These are phyloP conservation scores for Phytophthora cactorum DNA, from an alignment of 352 stramenopile species.

Conservation along the genomic window DNA sequence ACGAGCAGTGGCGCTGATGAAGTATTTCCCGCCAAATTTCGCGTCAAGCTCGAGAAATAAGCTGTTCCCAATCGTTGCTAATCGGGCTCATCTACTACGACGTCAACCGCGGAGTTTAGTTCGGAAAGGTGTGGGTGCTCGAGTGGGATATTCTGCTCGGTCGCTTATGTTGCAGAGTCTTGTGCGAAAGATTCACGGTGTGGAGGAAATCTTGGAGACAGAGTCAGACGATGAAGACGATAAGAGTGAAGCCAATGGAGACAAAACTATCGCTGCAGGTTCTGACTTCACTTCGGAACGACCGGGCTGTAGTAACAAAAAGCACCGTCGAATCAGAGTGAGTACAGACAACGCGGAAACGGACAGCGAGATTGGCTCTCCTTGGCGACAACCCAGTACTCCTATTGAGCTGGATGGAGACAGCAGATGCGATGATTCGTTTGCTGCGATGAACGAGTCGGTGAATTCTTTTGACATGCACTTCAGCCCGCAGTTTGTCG, in stretches of 20 bases:
- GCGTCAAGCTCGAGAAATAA: conserved; percentile 35
- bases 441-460: conserved; percentile 42
- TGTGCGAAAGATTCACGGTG: conserved; percentile 58
- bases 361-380: conserved; percentile 25
- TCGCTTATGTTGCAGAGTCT: conserved; percentile 55
- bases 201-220: conserved; percentile 31
- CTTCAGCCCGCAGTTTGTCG: conserved; percentile 63
- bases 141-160: conserved; percentile 49
- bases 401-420: conserved; percentile 1
- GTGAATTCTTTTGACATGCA: conserved; percentile 45
- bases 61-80: conserved; percentile 49
- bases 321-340: conserved; percentile 3
- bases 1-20: conserved; percentile 46
- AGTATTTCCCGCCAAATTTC: conserved; percentile 59
- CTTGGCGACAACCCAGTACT: conserved; percentile 13
- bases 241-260: conserved; percentile 8
- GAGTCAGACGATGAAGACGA: conserved; percentile 37
- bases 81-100: conserved; percentile 50
- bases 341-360: conserved; percentile 20
- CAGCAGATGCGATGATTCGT: conserved; percentile 26
- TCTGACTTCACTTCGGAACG: background rate
- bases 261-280: background rate
- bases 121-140: conserved; percentile 26
- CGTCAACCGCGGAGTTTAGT: conserved; percentile 26
- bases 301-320: background rate